Evolutionary conservation across 2,329 filamentous ascomycete species (phyloP).

Genomic region (Didymella segeticola): DNA sequence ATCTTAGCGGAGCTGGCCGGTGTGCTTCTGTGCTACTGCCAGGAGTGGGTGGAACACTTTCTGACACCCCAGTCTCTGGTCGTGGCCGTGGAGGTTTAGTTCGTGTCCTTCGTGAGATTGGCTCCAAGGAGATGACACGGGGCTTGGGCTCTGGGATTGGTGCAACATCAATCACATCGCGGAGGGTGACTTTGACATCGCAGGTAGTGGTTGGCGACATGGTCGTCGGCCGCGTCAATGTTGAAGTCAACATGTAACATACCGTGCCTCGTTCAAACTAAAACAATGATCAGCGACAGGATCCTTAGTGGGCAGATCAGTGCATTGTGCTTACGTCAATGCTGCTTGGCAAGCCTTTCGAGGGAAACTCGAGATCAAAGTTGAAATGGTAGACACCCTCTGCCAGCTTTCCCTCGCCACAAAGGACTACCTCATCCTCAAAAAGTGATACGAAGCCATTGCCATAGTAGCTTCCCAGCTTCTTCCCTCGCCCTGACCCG

Average conservation of each 20-base stretch:
- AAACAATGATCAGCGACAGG: conserved; percentile 24
- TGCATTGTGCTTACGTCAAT: conserved; percentile 74
- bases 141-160: conserved; percentile 75
- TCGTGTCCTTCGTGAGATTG: conserved; percentile 74
- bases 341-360: conserved; percentile 79
- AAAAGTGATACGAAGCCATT: conserved; percentile 83
- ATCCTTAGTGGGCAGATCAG: conserved; percentile 9
- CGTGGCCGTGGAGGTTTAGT: conserved; percentile 58
- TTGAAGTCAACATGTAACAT: conserved; percentile 88
- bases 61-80: conserved; percentile 21
- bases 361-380: conserved; percentile 74
- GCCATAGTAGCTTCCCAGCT: conserved; percentile 66
- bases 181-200: conserved; percentile 79
- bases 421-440: conserved; percentile 80
- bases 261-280: conserved; percentile 96
- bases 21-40: conserved; percentile 25
- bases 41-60: conserved; percentile 24
- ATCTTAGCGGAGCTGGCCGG: conserved; percentile 26
- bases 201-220: conserved; percentile 81
- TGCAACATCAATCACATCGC: conserved; percentile 86
- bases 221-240: conserved; percentile 84
- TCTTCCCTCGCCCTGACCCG: conserved; percentile 62
- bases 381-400: conserved; percentile 81
- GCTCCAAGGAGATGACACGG: conserved; percentile 84
- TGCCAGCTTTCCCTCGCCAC: conserved; percentile 77